phyloP scores from a whole-genome alignment of 441 rosid species.

The Brassica hybrid region DNA sequence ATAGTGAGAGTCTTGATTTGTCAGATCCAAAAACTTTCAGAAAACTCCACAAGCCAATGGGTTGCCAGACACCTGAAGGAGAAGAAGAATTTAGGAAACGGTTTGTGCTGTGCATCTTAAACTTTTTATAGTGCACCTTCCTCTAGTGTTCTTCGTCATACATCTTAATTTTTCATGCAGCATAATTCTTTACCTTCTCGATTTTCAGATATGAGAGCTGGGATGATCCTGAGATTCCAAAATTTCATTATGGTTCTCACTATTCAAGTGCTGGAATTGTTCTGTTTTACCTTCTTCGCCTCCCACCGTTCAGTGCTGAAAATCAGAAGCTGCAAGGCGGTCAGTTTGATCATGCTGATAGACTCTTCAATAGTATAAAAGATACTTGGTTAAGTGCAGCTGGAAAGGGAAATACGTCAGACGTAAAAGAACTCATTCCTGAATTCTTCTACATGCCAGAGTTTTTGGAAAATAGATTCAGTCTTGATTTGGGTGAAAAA shows the following conservation, averaged over 20 bases:
- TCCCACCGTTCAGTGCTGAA: slow-evolving; percentile 98
- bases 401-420: slow-evolving; percentile 98
- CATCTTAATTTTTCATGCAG: slow-evolving; percentile 17
- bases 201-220: slow-evolving; percentile 94
- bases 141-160: slow-evolving; percentile 7
- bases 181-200: slow-evolving; percentile 14
- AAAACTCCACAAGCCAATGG: slow-evolving; percentile 98
- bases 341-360: slow-evolving; percentile 99
- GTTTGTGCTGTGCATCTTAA: slow-evolving; percentile 50
- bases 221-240: slow-evolving; percentile 99
- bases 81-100: slow-evolving; percentile 99
- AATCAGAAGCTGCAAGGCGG: slow-evolving; percentile 99
- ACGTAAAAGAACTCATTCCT: slow-evolving; percentile 99
- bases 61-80: slow-evolving; percentile 98
- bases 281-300: slow-evolving; percentile 97
- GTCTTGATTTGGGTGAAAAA: slow-evolving; percentile 95
- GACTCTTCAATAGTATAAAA: slow-evolving; percentile 91
- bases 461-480: slow-evolving; percentile 88
- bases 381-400: slow-evolving; percentile 99
- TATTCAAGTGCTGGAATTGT: slow-evolving; percentile 99
- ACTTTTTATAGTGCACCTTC: slow-evolving; percentile 20
- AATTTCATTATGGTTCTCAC: slow-evolving; percentile 99
- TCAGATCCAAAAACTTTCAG: slow-evolving; percentile 93
- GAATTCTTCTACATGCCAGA: slow-evolving; percentile 99
- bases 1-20: slow-evolving; percentile 86